A percentile compares a stretch with the other conserved stretches of the same genome.
These are phyloP conservation scores for Mycena crocata DNA, from an alignment of 768 basidiomycete genomes.

Conservation along the genomic window DNA sequence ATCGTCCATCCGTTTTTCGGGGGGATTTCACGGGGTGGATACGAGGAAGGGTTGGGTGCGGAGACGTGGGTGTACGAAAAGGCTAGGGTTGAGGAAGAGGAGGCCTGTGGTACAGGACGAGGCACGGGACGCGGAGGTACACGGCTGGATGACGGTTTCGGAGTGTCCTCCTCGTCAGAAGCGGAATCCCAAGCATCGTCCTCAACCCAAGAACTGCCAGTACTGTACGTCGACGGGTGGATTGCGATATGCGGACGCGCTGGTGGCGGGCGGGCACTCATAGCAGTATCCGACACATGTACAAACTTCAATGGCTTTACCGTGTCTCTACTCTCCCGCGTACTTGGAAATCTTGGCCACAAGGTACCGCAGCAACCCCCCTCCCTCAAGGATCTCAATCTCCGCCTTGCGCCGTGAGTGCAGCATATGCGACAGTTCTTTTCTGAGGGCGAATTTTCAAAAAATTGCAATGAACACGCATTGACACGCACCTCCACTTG, in stretches of 20 bases:
- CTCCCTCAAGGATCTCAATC: slow-evolving; percentile 75
- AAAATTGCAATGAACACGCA: background rate
- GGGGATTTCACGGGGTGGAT: slow-evolving; percentile 63
- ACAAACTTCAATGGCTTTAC: background rate
- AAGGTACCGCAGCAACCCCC: slow-evolving; percentile 40
- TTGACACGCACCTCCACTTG: slow-evolving; percentile 70
- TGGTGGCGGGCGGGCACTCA: slow-evolving; percentile 75
- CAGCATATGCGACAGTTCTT: slow-evolving; percentile 84
- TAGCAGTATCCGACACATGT: slow-evolving; percentile 30
- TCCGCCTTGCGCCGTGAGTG: slow-evolving; percentile 91
- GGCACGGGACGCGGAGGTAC: slow-evolving; percentile 59
- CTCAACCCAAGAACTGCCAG: slow-evolving; percentile 75
- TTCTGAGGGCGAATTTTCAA: slow-evolving; percentile 55
- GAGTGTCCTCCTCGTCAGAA: slow-evolving; percentile 61
- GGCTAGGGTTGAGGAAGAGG: slow-evolving; percentile 76
- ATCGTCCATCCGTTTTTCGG: slow-evolving; percentile 84
- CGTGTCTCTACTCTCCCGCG: slow-evolving; percentile 17
- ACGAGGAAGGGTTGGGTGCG: slow-evolving; percentile 80
- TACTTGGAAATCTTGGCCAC: slow-evolving; percentile 38
- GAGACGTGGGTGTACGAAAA: slow-evolving; percentile 86
- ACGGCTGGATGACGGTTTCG: slow-evolving; percentile 70
- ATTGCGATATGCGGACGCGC: slow-evolving; percentile 80
- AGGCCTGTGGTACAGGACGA: slow-evolving; percentile 50
- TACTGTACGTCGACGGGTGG: slow-evolving; percentile 56
- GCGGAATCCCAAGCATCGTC: slow-evolving; percentile 90